Base-by-base conservation (phyloP, 345 rosid species). In the Eucalyptus lansdowneana region DNA sequence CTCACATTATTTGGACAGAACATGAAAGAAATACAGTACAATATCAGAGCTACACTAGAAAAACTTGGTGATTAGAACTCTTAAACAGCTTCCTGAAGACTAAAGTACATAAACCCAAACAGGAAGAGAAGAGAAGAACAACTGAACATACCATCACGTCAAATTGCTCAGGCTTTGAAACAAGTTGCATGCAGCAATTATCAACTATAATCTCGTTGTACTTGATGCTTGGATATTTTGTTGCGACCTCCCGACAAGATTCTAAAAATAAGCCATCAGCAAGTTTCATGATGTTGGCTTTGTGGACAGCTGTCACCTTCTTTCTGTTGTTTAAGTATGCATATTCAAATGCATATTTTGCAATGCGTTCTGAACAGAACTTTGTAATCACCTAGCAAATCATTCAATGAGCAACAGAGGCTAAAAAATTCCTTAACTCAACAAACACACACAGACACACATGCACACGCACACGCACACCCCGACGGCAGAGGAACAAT, bases 181-280 rank as follows among this genome's bases (percentile, higher is more conserved):
- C 99, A 90, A 97, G 99, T 92, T 97, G 99, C 99, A 96, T 97
- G 93, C 99, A 97, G 89, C 99, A 97, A 88, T 97, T 97, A 88
- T 97, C 99, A 83, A 98, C 99, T 29, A 98, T 97, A 4, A 98
- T 94, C 87, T 98, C 99, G 29, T 93, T 96, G 94, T 98, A 98
- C 51, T 94, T 93, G 91, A 98, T 98, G 76, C 97, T 97, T 4
- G 98, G 95, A 92, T 98, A 98, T 14, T 92, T 91, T 54, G 94
- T 93, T 29, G 99, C 97, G 91, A 97, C 97, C 91, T 97, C 99
- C 87, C 98, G 94, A 88, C 99, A 98, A 69, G 99, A 98, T 90
- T 98, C 99, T 29, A 98, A 92, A 93, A 98, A 98, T 88, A 97
- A 93, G 34, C 99, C 99, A 94, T 98, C 99, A 29, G 99, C 98